Evolutionary conservation across 208 protist genomes (phyloP), one percentile per base, ranked within the genome.

Genomic region (Crithidia mellificae): DNA sequence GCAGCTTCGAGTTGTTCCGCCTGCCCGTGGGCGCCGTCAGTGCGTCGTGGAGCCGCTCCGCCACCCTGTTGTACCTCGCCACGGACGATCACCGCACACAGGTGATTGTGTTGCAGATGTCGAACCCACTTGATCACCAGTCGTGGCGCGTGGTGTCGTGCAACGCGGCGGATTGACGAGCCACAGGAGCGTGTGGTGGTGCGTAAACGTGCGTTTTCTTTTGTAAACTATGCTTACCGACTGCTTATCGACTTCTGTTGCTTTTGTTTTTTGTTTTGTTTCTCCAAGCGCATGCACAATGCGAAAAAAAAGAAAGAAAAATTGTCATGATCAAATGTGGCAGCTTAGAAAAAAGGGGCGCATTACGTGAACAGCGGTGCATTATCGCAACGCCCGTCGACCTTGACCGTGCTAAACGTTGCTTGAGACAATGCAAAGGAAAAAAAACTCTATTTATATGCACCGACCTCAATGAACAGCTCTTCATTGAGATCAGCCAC

Each of bases 1-100:
- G 78, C 44, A 74, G 73, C 29, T 91, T 85, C 53, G 80, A 94
- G 38, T 63, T 91, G 14, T 96, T 92, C 73, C 76, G 74, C 17
- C 76, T 72, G 47, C 67, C 78, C 11, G 41, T 67, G 15, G 85
- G 91, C 15, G 88, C 88, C 8, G 85, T 89, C n/a, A 91, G 88
- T 68, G 84, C 82, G 12, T 83, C 88, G 54, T 96, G 91, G 88
- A 90, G 83, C 62, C 81, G 74, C 22, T 92, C 88, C 2, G 85
- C 83, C 41, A 86, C 87, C 17, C 50, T 92, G 56, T 71, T 96
- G 20, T 91, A 92, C 57, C 63, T 94, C 46, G 80, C 83, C 50
- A 85, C 69, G 24, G 91, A 96, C 56, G 81, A 87, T 52, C 62
- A 69, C 7, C 25, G 51, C 36, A 75, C 68, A 6, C 59, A 74